Base-by-base conservation (phyloP, 164 flowering plant genomes). In the Warburgia ugandensis region DNA sequence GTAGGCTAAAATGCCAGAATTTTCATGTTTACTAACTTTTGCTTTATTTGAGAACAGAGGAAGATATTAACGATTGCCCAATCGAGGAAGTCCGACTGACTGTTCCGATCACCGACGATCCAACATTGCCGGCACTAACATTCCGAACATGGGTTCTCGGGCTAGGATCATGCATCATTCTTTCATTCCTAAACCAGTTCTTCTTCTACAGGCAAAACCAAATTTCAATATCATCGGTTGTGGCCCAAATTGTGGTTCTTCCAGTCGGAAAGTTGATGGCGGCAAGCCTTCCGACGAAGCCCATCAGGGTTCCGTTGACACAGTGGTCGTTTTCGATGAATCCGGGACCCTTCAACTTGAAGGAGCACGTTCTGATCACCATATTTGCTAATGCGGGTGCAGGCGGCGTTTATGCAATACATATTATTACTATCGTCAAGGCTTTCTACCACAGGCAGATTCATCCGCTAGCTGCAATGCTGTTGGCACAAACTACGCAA, bases 381-480 rank as follows among this genome's bases (percentile, higher is more conserved):
- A 87, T 91, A 36, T 87, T 91, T 51, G 98, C 96, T 2, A 91
- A 91, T 39, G 74, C 96, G 3, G 98, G 98, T 0, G 95, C 95
- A 7, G 89, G 87, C 0, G 57, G 69, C 4, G 97, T 91, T 17
- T 91, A 82, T 23, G 97, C 98, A 43, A 85, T 79, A 39, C 92
- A 87, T 46, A 62, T 91, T 6, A 80, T 91, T 11, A 87, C 80
- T 11, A 84, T 72, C 9, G 78, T 84, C 2, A 91, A 83, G 76
- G 58, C 75, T 6, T 91, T 78, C 40, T 91, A 87, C 20, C 70
- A 72, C 59, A 30, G 69, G 50, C 61, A 76, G 22, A 60, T 87
- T 50, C 64, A 75, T n/a, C 79, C 85, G 74, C 58, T 80, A 20
- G 81, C 77, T 5, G 73, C 97, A 14, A 54, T 91, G 35, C 49